Evolutionary conservation across 1,139 yeast species (phyloP).

Genomic region (Arxiozyma telluris): DNA sequence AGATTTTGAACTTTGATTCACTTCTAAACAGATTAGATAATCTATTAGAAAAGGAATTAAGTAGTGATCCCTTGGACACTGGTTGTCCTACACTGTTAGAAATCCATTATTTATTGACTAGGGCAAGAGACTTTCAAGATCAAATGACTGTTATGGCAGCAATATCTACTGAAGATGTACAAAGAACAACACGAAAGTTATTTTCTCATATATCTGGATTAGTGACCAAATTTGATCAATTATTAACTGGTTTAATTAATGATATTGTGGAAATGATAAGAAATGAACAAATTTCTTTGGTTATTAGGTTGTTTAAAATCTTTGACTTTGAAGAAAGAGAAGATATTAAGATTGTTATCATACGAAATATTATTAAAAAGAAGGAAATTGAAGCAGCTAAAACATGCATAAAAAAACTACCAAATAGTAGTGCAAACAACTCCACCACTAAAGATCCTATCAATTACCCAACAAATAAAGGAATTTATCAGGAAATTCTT

Average conservation of each 20-base stretch:
- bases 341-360: slow-evolving; percentile 55
- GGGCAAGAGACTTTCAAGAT: slow-evolving; percentile 71
- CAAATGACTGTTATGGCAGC: slow-evolving; percentile 50
- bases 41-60: slow-evolving; percentile 47
- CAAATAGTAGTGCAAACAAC: slow-evolving; percentile 9
- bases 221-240: slow-evolving; percentile 54
- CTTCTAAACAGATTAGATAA: slow-evolving; percentile 43
- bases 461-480: slow-evolving; percentile 25
- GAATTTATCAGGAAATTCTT: slow-evolving; percentile 31
- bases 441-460: not conserved
- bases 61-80: slow-evolving; percentile 43
- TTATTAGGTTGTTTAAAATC: slow-evolving; percentile 64
- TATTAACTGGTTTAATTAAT: slow-evolving; percentile 53
- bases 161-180: slow-evolving; percentile 57
- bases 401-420: slow-evolving; percentile 24
- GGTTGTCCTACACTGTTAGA: slow-evolving; percentile 52
- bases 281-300: slow-evolving; percentile 56
- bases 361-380: slow-evolving; percentile 37
- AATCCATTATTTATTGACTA: slow-evolving; percentile 62
- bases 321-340: slow-evolving; percentile 73
- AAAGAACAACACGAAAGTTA: slow-evolving; percentile 55
- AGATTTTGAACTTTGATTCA: slow-evolving; percentile 48
- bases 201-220: slow-evolving; percentile 40
- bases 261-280: slow-evolving; percentile 63
- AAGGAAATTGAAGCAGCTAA: slow-evolving; percentile 29